phyloP scores from a whole-genome alignment of 2,329 filamentous ascomycete genomes.

The Huntiella savannae region DNA sequence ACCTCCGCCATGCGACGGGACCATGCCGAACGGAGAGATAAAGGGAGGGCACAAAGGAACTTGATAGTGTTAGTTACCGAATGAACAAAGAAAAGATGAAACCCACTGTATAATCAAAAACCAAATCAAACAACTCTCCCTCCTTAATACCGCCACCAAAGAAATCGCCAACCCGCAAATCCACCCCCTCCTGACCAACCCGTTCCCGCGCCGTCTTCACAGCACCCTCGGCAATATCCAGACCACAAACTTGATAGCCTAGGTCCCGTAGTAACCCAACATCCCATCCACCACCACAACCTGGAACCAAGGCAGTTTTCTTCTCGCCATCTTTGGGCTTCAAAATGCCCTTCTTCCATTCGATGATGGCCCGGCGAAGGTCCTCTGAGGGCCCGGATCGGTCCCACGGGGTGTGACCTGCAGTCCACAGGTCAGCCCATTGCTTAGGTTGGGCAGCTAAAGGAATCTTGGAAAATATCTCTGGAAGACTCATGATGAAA shows the following conservation, averaged over 20 bases:
- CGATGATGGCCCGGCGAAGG: constrained; percentile 18
- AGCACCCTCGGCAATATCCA: constrained; percentile 42
- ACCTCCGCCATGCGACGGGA: constrained; percentile 31
- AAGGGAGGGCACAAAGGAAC: constrained; percentile 46
- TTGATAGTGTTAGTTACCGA: constrained; percentile 15
- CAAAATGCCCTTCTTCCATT: constrained; percentile 14
- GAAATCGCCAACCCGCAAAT: constrained; percentile 46
- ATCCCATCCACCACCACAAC: constrained; percentile 69
- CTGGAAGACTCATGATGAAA: too few relatives aligned
- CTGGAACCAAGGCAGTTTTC: constrained; percentile 48
- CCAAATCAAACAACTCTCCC: constrained; percentile 41
- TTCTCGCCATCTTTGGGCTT: not conserved
- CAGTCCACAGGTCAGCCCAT: too few relatives aligned
- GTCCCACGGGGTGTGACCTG: constrained; percentile 31
- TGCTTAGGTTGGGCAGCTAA: too few relatives aligned
- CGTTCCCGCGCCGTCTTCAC: constrained; percentile 24
- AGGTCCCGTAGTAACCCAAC: constrained; percentile 53
- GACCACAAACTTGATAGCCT: constrained; percentile 59
- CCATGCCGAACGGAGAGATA: constrained; percentile 32
- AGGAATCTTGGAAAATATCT: too few relatives aligned
- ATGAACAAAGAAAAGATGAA: not conserved
- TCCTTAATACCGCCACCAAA: constrained; percentile 40
- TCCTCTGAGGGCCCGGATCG: constrained; percentile 34
- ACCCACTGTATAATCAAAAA: constrained; percentile 44
- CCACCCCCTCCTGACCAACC: constrained; percentile 20